phyloP scores from a whole-genome alignment of 1,284 basidiomycete species.

The Marasmius tenuissimus region DNA sequence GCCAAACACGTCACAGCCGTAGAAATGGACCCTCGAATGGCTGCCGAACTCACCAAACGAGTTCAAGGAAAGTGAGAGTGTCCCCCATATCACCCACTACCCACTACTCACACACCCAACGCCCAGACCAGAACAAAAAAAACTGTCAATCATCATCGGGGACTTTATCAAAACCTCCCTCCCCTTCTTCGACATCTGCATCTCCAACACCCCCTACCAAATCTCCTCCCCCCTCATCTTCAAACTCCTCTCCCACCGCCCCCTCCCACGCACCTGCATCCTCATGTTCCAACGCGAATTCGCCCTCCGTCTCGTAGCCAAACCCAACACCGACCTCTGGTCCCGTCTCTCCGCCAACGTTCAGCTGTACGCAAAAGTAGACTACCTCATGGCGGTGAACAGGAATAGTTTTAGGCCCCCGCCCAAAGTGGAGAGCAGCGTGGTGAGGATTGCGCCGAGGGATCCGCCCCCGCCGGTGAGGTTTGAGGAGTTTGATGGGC shows the following conservation, averaged over 20 bases:
- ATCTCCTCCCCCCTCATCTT: conserved; percentile 98
- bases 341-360: conserved; percentile 96
- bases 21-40: conserved; percentile 99
- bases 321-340: conserved; percentile 87
- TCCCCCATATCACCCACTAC: no score
- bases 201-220: conserved; percentile 98
- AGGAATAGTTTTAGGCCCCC: conserved; percentile 97
- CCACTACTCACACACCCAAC: neutral
- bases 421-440: conserved; percentile 91
- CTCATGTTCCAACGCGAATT: conserved; percentile 99
- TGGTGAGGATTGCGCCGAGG: conserved; percentile 88
- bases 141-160: conserved; percentile 92
- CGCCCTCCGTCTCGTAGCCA: conserved; percentile 88
- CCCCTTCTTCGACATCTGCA: conserved; percentile 98
- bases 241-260: conserved; percentile 94
- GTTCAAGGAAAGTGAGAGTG: conserved; percentile 98
- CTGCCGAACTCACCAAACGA: conserved; percentile 94
- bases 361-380: conserved; percentile 93
- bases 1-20: conserved; percentile 92
- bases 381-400: conserved; percentile 95
- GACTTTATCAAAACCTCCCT: conserved; percentile 97
- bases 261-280: conserved; percentile 90
- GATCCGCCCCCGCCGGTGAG: conserved; percentile 95
- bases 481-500: conserved; percentile 97
- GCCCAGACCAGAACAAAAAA: conserved; percentile 89